Evolutionary conservation across 495 filamentous ascomycete species (phyloP), one percentile per base, ranked within the genome.

Genomic region (Aspergillus incahuasiensis): DNA sequence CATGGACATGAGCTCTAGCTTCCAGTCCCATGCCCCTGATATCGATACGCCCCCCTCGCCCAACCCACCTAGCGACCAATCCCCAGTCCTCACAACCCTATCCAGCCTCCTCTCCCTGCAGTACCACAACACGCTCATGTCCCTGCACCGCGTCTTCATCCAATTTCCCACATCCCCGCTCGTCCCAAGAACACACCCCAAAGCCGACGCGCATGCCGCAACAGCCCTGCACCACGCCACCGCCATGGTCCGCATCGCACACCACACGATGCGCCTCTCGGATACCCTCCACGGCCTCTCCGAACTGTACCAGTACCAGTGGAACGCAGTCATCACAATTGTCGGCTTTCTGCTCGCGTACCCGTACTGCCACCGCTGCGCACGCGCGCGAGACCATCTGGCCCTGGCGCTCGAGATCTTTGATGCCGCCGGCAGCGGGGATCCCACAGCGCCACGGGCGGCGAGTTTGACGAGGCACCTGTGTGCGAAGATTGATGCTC

Each of bases 311-410:
- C 67, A 69, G 35, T 69, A 65, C 60, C 54, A 61, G 13, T 69
- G 65, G 67, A 69, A 71, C 48, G 67, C 68, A 21, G 48, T 68
- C 7, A 51, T 71, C 24, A 69, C 68, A 16, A 47, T 71, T 2
- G 61, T 74, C 42, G 74, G 74, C 6, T 77, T 71, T 53, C 73
- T 55, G 69, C 76, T 45, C 61, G 76, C 55, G 55, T 74, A 58
- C 84, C 88, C 70, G 89, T 77, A 50, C 48, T 87, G 15, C 79
- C 80, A 30, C 38, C 52, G 58, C 2, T 59, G 40, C 25, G 24
- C 56, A 6, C 43, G n/a, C 1, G 80, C 62, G 1, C 38, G 56
- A 21, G n/a, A 48, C 20, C 53, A 59, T 22, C 19, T 61, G 19
- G 38, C 54, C 21, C 22, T 64, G 16, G 59, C 62, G 0, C 44